Percentiles rank a stretch among this genome's conserved stretches.
phyloP scores from a whole-genome alignment of 73 alveolate species.

The Stentor roeselii region DNA sequence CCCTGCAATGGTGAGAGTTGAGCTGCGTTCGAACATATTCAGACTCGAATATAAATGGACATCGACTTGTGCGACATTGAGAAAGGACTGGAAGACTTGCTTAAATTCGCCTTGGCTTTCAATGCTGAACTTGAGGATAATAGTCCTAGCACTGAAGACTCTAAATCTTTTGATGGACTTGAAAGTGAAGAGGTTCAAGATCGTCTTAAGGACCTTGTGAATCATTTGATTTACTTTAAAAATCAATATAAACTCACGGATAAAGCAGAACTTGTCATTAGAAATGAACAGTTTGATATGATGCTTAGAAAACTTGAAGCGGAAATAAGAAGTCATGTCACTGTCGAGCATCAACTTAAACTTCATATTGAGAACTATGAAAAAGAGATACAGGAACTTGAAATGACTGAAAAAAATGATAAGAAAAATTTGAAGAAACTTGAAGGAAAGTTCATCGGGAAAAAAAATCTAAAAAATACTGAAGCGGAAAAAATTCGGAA shows the following conservation, averaged over 20 bases:
- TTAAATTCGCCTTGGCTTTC: neutral
- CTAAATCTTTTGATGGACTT: neutral
- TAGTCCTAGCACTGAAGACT: neutral
- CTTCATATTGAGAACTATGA: slow-evolving; percentile 73
- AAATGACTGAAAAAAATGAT: slow-evolving; percentile 33
- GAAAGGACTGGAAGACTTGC: neutral
- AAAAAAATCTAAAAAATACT: neutral
- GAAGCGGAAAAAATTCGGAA: slow-evolving; percentile 8
- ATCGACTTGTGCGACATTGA: neutral
- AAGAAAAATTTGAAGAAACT: neutral
- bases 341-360: slow-evolving; percentile 73
- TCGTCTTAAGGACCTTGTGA: neutral
- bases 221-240: neutral
- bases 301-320: slow-evolving; percentile 71
- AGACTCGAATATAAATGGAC: too few species aligned
- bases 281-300: slow-evolving; percentile 26
- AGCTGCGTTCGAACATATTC: too few species aligned
- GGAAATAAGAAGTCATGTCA: slow-evolving; percentile 80
- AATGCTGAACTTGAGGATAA: neutral
- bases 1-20: slow-evolving; percentile 74
- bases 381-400: slow-evolving; percentile 66
- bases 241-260: neutral
- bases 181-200: neutral
- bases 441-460: neutral
- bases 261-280: slow-evolving; percentile 20